Base-by-base conservation (phyloP, 78 protist genomes). In the Dictyostelium brefeldianum region DNA sequence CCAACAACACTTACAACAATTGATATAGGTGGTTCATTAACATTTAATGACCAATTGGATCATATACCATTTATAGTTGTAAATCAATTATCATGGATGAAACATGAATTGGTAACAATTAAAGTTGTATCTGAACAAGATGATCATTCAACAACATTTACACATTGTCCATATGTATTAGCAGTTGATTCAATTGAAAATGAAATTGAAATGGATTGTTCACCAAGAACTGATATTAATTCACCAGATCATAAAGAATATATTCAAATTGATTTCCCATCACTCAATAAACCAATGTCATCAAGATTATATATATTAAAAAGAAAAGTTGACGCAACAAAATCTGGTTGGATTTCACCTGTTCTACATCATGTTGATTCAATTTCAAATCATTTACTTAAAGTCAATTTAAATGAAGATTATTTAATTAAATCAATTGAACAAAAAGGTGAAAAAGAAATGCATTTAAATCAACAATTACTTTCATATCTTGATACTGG, bases 201-300 rank as follows among this genome's bases (percentile, higher is more conserved):
- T 36, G 83, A 25, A 22, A 51, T 78, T 43, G 71, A 51, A 54
- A 43, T 51, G 2, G 83, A 78, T 56, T 78, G 83, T 54, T 20
- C 29, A 10, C 59, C 36, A 54, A 51, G 51, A 31, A 20, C 29
- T 31, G 83, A 56, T 51, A 12, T 17, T 50, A 15, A 43, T 22
- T 48, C 64, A 22, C 31, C 11, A 10, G 43, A 75, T 41, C 27
- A 31, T 25, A 75, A 27, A 25, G 54, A 75, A 50, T 48, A 54
- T 11, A 78, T 78, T 78, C 83, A 78, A 78, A n/a, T 78, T 6
- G 83, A 51, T 54, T 78, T 78, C 54, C 56, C 36, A 2, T 20
- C 31, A n/a, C 25, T 54, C 18, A 31, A 54, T 17, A 64, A 36
- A 36, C 51, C 83, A 54, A 54, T 78, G 18, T 27, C 65, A 10